Evolutionary conservation across 176 grass and related monocot species (phyloP), one percentile per base, ranked within the genome.

Genomic region (Bonia amplexicaulis): DNA sequence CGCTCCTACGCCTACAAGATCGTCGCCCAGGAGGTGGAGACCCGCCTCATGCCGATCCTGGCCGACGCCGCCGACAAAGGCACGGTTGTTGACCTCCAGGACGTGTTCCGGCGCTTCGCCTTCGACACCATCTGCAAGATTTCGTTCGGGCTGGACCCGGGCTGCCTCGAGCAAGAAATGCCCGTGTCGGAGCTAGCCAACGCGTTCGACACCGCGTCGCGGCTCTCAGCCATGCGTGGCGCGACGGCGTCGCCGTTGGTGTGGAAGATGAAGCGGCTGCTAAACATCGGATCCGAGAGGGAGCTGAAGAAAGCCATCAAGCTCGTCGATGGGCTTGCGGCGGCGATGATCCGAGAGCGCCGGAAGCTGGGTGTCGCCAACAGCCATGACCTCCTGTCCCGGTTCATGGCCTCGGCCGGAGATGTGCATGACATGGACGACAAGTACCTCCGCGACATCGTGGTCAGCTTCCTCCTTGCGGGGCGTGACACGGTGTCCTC

Each of bases 81-180:
- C 71, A 14, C 2, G 0, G 53, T 74, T 17, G 5, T 97, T 7
- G 94, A 97, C 71, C 71, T 97, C 17, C 95, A 94, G 87, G 95
- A 97, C 66, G 71, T 94, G 79, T 97, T 97, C 84, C 87, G 95
- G 10, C 77, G 79, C 3, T 97, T 97, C 87, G 81, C 95, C 1
- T 97, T 97, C 79, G 87, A 94, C 55, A 88, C 86, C 89, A 97
- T 97, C 82, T 93, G 95, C 88, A 94, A 89, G 88, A 94, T 97
- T 80, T 94, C 90, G 7, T 97, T 97, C 66, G 92, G 90, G 11
- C 81, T 97, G 44, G 90, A 97, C 68, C 88, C 88, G 0, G 78
- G 83, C 62, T 90, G 88, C 35, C 86, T 97, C 47, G 64, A 88
- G 13, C 31, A 5, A 6, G 53, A 74, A 1, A 62, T 89, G 75